Base-by-base conservation (phyloP, 805 yeast species). In the Scheffersomyces lignosus region DNA sequence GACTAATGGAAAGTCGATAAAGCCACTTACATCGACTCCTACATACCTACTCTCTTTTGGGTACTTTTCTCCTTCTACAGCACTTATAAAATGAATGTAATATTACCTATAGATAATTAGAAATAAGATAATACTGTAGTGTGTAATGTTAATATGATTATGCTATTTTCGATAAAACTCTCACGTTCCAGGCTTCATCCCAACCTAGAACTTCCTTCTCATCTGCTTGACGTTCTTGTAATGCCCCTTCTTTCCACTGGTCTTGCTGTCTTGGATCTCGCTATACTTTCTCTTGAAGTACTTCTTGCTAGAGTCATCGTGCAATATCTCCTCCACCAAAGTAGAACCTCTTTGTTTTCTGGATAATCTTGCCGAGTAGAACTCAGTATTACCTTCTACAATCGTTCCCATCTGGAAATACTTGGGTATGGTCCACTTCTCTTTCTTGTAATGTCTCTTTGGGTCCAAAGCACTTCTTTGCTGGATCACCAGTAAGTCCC, bases 401-500 rank as follows among this genome's bases (percentile, higher is more conserved):
- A 93, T 77, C 0, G 96, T 89, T 12, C 99, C 99, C 49, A 86
- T 77, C 40, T 91, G 93, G 58, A 93, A 89, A 47, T 72, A 78
- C 52, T 85, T 87, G 31, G 95, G 91, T 5, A 74, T 71, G 33
- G 71, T 73, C 84, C 89, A 83, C 43, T 80, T 80, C 41, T 84
- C 93, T 58, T 87, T 87, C 63, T 87, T 88, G 64, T 93, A 93
- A 63, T 88, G 96, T 51, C 97, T 77, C 64, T 93, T 93, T 5
- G 97, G 98, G 57, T 93, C 98, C 44, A 93, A 71, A 7, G 89
- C 96, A 38, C 85, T 83, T 62, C 99, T 80, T 66, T 91, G 87
- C 54, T 87, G 82, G 41, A 93, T 70, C 12, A 93, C 64, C 52
- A 80, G 69, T 49, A 93, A 57, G 58, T 93, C 98, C 41, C 95